Evolutionary conservation across 2,329 filamentous ascomycete genomes (phyloP), one percentile per base, ranked within the genome.

Genomic region (Neofusicoccum cordaticola): DNA sequence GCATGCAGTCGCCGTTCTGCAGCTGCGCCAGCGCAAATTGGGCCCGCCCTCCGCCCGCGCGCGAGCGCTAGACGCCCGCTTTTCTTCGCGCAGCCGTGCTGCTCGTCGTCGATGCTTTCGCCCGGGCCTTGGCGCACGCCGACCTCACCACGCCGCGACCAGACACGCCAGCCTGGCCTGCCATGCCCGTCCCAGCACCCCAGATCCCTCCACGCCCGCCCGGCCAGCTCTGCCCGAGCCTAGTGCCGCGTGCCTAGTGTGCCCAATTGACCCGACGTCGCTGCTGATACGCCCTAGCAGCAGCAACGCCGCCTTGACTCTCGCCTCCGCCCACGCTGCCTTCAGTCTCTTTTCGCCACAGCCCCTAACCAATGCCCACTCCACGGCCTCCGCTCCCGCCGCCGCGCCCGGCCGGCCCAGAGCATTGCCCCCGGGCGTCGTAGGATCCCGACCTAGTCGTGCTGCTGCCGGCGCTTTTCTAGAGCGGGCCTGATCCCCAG

Each of bases 131-230:
- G 56, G 56, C 56, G 56, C 56, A 7, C 27, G 22, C n/a, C 41
- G 9, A 12, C 13, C 11, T 42, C 39, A 44, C 17, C 39, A 22
- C 39, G 15, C 51, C 31, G 27, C 52, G 37, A 17, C 35, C 7
- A 27, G 35, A 17, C n/a, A 41, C 37, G n/a, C 19, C 27, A 22
- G 37, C 51, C n/a, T 17, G 6, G 37, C 52, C 37, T 44, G 39
- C 19, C 52, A 60, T 60, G 56, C 56, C 56, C 56, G 56, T 13
- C 56, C 15, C 22, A 41, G 56, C 34, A 60, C 56, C 56, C 56
- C 56, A 60, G 56, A 60, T 47, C 56, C 56, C 56, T 60, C 56
- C 56, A 45, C 56, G 39, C 51, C 37, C 51, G 51, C 51, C 51
- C n/a, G n/a, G 51, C 53, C 53, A 56, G 51, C 51, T 39, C 51